Percentiles rank a stretch among this genome's conserved stretches.
phyloP scores from a whole-genome alignment of 2,329 filamentous ascomycete species.

The Fusarium tupiense region DNA sequence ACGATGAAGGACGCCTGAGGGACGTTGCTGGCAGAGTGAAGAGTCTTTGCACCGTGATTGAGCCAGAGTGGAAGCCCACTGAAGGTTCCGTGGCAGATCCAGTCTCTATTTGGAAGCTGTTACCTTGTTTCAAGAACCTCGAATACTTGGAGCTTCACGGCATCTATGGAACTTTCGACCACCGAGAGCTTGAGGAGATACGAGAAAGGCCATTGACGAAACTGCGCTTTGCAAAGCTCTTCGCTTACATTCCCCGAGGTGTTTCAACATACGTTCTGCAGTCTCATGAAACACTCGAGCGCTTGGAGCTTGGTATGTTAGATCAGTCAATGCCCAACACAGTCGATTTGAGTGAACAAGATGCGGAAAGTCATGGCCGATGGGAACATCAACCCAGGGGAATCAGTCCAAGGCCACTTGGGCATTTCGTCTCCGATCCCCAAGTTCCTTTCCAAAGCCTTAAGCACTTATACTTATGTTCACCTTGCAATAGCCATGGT shows the following conservation, averaged over 20 bases:
- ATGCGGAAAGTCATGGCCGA: background rate
- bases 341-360: background rate
- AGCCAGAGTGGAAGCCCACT: background rate
- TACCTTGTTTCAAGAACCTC: constrained; percentile 23
- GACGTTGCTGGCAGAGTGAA: constrained; percentile 3
- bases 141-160: constrained; percentile 26
- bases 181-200: background rate
- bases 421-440: background rate
- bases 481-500: background rate
- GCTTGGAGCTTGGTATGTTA: constrained; percentile 27
- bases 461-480: constrained; percentile 4
- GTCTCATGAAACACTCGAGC: background rate
- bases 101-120: background rate
- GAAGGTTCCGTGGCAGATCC: fast-evolving
- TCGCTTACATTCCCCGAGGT: constrained; percentile 10
- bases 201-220: background rate
- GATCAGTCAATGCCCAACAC: background rate
- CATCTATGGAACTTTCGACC: fast-evolving
- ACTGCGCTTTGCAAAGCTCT: constrained; percentile 23
- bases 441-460: background rate
- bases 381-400: background rate
- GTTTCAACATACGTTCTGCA: constrained; percentile 6
- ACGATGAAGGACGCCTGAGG: background rate
- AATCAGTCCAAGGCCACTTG: constrained; percentile 17
- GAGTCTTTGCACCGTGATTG: constrained; percentile 17